Percentiles rank a stretch among this genome's conserved stretches.
These are phyloP conservation scores for Acacia crassicarpa DNA, from an alignment of 306 rosid genomes.

Conservation along the genomic window DNA sequence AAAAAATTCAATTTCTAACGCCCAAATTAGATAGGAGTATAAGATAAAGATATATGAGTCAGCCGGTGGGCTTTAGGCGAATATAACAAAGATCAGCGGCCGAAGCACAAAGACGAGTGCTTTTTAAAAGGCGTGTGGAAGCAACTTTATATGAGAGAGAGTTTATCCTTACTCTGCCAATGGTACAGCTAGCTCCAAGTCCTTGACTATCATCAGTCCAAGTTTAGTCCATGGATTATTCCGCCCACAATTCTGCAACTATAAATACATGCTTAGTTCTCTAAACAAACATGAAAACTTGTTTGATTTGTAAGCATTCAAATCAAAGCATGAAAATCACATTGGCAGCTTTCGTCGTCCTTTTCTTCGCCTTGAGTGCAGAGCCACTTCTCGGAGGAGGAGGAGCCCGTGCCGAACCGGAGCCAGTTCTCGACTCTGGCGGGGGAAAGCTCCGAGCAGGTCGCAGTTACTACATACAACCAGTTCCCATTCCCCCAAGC, in stretches of 20 bases:
- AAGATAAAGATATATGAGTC: neutral
- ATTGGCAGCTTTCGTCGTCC: constrained; percentile 24
- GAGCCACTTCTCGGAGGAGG: constrained; percentile 12
- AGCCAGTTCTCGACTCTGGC: constrained; percentile 37
- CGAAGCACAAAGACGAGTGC: neutral
- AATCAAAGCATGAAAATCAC: neutral
- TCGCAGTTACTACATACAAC: constrained; percentile 29
- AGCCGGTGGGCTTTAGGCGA: neutral
- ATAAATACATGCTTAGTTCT: neutral
- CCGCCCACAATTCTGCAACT: neutral
- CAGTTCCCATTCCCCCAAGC: constrained; percentile 21
- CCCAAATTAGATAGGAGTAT: too few relatives aligned
- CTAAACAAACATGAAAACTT: neutral
- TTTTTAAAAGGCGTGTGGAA: neutral
- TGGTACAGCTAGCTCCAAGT: neutral
- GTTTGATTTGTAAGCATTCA: neutral
- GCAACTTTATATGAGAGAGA: neutral
- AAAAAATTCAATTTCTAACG: too few relatives aligned
- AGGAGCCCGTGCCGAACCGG: constrained; percentile 16
- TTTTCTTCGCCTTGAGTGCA: constrained; percentile 20
- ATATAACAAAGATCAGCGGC: neutral
- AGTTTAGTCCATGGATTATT: neutral
- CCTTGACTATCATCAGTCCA: neutral
- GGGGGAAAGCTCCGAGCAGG: constrained; percentile 31
- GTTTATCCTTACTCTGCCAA: neutral